Evolutionary conservation across 495 filamentous ascomycete genomes (phyloP), one percentile per base, ranked within the genome.

Genomic region (Aspergillus leporis): DNA sequence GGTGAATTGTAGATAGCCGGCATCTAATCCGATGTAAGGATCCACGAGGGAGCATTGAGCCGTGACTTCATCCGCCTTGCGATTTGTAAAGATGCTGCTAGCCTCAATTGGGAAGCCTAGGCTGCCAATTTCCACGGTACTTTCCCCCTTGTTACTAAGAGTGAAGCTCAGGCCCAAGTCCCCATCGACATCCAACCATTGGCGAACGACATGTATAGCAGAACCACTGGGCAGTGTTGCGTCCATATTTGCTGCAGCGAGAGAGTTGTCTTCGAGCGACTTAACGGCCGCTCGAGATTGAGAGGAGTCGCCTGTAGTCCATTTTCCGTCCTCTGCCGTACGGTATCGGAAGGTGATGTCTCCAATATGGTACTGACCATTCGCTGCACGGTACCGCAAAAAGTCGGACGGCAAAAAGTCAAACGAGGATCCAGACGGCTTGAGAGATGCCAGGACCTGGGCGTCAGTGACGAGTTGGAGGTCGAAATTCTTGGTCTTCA

Each of bases 51-150:
- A 77, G 63, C 78, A 81, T 28, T 71, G 65, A 0, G 61, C 63
- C 43, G 74, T 70, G 25, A 73, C 79, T 6, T 78, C 70, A 10
- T 60, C 66, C 0, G 77, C 72, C 1, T 69, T 66, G 10, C 78
- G 73, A 46, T 72, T 74, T n/a, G 74, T 80, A 62, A 84, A 84
- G 56, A 83, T 82, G 63, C 76, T 84, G 64, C 83, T 83, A 70
- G 82, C 80, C 63, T 81, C 78, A 46, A 78, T 71, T 0, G 81
- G 81, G 51, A 83, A 77, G 0, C 81, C 81, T 2, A 84, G 66
- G 51, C 76, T 75, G 10, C 81, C 81, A 14, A 84, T 61, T 46
- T 84, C 81, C 2, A 83, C 51, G 3, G 68, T 47, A 1, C 66
- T 54, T 0, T 55, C 57, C 16, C 57, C 72, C 7, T 61, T 56